Conservation (phyloP, 2,329 filamentous ascomycete species). For the Knoxdaviesia capensis region DNA sequence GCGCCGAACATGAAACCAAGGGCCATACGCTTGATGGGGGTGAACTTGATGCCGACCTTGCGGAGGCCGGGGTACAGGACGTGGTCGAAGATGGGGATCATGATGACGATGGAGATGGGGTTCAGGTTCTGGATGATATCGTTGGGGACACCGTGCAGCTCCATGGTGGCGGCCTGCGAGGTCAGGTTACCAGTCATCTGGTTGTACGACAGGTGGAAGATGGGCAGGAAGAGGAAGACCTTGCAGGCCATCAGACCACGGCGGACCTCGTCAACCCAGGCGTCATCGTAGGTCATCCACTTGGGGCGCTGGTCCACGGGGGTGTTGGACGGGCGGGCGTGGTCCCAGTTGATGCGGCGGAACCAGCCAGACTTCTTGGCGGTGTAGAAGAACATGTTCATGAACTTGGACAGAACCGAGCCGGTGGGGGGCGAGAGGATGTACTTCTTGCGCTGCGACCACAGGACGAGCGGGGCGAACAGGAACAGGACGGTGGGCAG, state of each 20-base stretch:
- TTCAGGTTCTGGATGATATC: constrained; percentile 60
- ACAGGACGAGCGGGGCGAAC: constrained; percentile 38
- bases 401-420: constrained; percentile 48
- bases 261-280: constrained; percentile 61
- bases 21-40: constrained; percentile 57
- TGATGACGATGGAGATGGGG: constrained; percentile 53
- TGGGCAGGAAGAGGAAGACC: constrained; percentile 50
- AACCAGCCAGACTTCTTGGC: constrained; percentile 42
- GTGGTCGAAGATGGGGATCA: constrained; percentile 51
- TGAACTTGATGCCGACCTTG: constrained; percentile 43
- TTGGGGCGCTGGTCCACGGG: constrained; percentile 31
- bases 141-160: constrained; percentile 52
- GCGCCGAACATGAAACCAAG: constrained; percentile 46
- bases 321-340: constrained; percentile 45
- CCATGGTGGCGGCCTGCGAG: constrained; percentile 45
- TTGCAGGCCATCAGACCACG: constrained; percentile 50
- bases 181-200: constrained; percentile 40
- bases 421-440: constrained; percentile 44
- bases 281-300: constrained; percentile 72
- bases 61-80: constrained; percentile 50
- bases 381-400: constrained; percentile 37
- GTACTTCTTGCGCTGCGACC: constrained; percentile 40
- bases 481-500: constrained; percentile 48
- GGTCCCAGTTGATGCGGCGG: constrained; percentile 47
- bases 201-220: constrained; percentile 39